phyloP scores from a whole-genome alignment of 1,139 yeast genomes.

The Yamadazyma diddensiae region DNA sequence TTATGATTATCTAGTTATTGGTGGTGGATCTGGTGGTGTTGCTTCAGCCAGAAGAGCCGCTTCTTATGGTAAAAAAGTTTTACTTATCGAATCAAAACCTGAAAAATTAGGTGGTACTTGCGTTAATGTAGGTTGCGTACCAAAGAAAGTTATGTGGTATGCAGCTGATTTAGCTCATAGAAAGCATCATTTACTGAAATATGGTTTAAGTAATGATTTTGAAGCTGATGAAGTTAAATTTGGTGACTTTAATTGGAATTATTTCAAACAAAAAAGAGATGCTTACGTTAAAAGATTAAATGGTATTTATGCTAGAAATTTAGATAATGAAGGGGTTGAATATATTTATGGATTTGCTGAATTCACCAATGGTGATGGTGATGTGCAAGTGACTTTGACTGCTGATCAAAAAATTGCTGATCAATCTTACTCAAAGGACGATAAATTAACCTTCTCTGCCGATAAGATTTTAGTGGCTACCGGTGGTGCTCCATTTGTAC shows the following conservation, averaged over 20 bases:
- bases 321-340: conserved; percentile 86
- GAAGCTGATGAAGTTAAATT: conserved; percentile 50
- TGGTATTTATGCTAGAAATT: conserved; percentile 88
- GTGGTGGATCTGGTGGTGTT: conserved; percentile 99
- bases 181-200: conserved; percentile 70
- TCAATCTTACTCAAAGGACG: conserved; percentile 37
- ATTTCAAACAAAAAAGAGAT: conserved; percentile 82
- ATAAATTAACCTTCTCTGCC: conserved; percentile 65
- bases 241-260: conserved; percentile 74
- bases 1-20: conserved; percentile 90
- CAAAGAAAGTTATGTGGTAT: conserved; percentile 98
- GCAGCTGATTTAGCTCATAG: conserved; percentile 86
- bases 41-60: conserved; percentile 98
- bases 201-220: conserved; percentile 56
- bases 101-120: conserved; percentile 90
- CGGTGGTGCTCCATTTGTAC: conserved; percentile 83
- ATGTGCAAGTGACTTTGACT: conserved; percentile 67
- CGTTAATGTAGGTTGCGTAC: conserved; percentile 99
- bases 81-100: conserved; percentile 73
- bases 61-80: conserved; percentile 82
- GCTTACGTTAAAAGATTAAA: conserved; percentile 84
- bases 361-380: conserved; percentile 60
- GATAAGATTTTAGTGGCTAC: conserved; percentile 86
- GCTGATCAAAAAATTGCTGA: conserved; percentile 41
- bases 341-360: conserved; percentile 84